Conservation (phyloP, 352 stramenopile species). For the Plasmopara muralis region DNA sequence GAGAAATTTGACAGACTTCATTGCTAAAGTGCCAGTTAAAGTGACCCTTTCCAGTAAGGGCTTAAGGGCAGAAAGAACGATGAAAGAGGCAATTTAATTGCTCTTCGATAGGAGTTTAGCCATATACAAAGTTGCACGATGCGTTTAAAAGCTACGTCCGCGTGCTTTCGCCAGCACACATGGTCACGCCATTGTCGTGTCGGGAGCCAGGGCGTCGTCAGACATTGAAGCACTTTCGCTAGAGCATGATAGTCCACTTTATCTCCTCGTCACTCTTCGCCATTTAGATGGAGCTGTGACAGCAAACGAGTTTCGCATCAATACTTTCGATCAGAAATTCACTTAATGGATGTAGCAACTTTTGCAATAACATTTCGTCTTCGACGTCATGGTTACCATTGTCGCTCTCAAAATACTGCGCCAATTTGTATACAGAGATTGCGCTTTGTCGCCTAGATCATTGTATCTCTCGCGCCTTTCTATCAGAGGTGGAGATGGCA, state of each 20-base stretch:
- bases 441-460: constrained; percentile 25
- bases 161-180: constrained; percentile 58
- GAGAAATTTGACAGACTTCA: too few species aligned
- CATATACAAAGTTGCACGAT: constrained; percentile 33
- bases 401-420: constrained; percentile 58
- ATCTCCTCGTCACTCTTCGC: constrained; percentile 11
- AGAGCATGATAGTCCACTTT: constrained; percentile 62
- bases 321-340: constrained; percentile 43
- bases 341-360: constrained; percentile 44
- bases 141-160: constrained; percentile 60
- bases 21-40: too few species aligned
- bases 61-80: too few species aligned
- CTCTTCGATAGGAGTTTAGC: too few species aligned
- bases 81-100: too few species aligned
- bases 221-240: constrained; percentile 69
- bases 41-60: too few species aligned
- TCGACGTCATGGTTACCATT: constrained; percentile 15
- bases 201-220: constrained; percentile 58
- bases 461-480: constrained; percentile 11
- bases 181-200: constrained; percentile 57
- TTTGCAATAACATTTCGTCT: constrained; percentile 31
- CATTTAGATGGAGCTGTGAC: constrained; percentile 20
- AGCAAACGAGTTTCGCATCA: constrained; percentile 44
- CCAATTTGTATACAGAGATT: constrained; percentile 37
- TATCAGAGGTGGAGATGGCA: constrained; percentile 17